Percentiles rank a stretch among this genome's conserved stretches.
phyloP scores from a whole-genome alignment of 192 early-diverging fungal species.

The Backusella psychrophila region DNA sequence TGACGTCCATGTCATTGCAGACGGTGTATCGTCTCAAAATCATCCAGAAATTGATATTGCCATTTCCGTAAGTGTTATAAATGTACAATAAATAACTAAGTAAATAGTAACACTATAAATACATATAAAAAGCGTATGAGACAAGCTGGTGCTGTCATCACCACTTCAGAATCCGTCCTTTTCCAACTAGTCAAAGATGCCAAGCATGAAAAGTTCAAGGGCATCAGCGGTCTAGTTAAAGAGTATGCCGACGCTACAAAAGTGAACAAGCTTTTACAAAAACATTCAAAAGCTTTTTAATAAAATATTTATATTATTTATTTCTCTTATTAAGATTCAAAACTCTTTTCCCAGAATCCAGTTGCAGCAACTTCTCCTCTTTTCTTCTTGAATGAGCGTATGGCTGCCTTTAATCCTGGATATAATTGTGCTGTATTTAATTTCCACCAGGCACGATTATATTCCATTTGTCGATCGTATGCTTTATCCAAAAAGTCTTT shows the following conservation, averaged over 20 bases:
- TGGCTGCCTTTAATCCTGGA: constrained; percentile 48
- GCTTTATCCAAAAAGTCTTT: constrained; percentile 58
- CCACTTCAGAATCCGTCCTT: constrained; percentile 71
- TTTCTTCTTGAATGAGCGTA: constrained; percentile 17
- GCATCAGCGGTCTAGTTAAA: constrained; percentile 81
- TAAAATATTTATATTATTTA: neutral
- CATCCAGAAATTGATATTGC: constrained; percentile 82
- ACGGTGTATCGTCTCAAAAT: constrained; percentile 90
- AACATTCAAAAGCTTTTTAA: neutral
- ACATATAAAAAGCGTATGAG: constrained; percentile 41
- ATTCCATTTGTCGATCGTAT: constrained; percentile 56
- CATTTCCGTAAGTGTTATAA: constrained; percentile 52
- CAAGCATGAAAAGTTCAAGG: constrained; percentile 70
- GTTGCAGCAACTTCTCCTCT: constrained; percentile 5
- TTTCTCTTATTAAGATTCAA: constrained; percentile 25
- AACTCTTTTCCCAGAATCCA: constrained; percentile 42
- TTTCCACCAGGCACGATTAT: constrained; percentile 56
- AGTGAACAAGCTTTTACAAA: constrained; percentile 58
- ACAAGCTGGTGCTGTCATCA: constrained; percentile 73
- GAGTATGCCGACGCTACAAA: constrained; percentile 68
- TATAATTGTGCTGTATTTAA: constrained; percentile 46
- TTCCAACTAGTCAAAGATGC: constrained; percentile 71
- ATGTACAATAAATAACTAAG: neutral
- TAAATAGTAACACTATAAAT: neutral
- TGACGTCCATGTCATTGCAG: constrained; percentile 87